Base-by-base conservation (phyloP, 768 basidiomycete species). In the Fomitopsis pulvina region DNA sequence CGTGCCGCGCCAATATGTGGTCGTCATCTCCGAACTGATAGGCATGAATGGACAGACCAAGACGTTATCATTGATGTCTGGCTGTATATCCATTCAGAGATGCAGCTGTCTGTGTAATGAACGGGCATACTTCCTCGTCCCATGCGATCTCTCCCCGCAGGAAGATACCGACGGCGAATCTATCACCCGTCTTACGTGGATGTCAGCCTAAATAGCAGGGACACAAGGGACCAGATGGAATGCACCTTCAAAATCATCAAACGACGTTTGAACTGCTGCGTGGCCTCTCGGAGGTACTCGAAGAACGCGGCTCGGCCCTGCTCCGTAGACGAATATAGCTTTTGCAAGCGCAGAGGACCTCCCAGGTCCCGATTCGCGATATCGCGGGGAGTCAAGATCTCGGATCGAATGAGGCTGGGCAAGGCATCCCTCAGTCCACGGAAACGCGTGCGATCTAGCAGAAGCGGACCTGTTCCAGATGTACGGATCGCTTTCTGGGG, bases 31-130 rank as follows among this genome's bases (percentile, higher is more conserved):
- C 0, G 76, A 73, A 2, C 78, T 73, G 28, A 73, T 64, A 2
- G 79, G 73, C 72, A 82, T 71, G 61, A 84, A 84, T 0, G 81
- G 76, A 54, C 78, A 79, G 7, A 81, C 79, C 5, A 81, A 77
- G 8, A 85, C 74, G 41, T 81, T 79, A 20, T 80, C 67, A 40
- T 73, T 70, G 16, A 83, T 74, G 43, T 79, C 74, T 0, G 77
- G 74, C 50, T 83, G 12, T 22, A 51, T 5, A 20, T 22, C 6
- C 8, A 4, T 4, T 22, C 41, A 26, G 20, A 21, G 20, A 41
- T 26, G n/a, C 20, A 8, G 8, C 16, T 41, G 5, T 41, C 41
- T 22, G 27, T 34, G 20, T 24, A 40, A 28, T 6, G 26, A 39
- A 20, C n/a, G 14, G 4, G 34, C 52, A 11, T 12, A 58, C 60